Evolutionary conservation across 1,284 basidiomycete species (phyloP).

Genomic region (Uromyces viciae-fabae): DNA sequence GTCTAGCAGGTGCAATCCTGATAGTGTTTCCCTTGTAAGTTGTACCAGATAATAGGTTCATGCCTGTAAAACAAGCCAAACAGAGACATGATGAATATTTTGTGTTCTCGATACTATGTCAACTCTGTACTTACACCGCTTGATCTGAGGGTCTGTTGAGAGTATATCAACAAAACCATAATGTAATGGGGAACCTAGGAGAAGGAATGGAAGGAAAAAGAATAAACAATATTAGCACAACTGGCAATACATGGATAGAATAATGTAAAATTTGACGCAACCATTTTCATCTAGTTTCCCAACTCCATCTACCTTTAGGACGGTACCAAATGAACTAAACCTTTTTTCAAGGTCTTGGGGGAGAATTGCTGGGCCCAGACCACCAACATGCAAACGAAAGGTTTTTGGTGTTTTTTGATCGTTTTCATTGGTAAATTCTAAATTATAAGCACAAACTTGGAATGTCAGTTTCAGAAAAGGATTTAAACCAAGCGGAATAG

Average conservation of each 20-base stretch:
- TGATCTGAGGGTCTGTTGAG: conserved; percentile 62
- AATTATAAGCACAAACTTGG: too few species aligned
- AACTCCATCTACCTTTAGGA: conserved; percentile 67
- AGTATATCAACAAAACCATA: conserved; percentile 72
- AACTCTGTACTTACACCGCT: conserved; percentile 62
- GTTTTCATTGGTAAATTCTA: too few species aligned
- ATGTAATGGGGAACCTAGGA: conserved; percentile 60
- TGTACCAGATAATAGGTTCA: conserved; percentile 69
- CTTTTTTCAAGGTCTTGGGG: conserved; percentile 62
- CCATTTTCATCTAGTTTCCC: conserved; percentile 65
- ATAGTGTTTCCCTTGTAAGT: conserved; percentile 77
- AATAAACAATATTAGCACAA: too few species aligned
- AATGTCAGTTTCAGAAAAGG: too few species aligned
- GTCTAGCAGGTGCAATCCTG: conserved; percentile 72
- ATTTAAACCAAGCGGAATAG: too few species aligned
- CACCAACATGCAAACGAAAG: conserved; percentile 66
- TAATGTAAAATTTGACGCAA: conserved; percentile 29
- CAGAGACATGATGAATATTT: conserved; percentile 42
- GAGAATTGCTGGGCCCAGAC: conserved; percentile 66
- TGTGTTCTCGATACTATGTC: not conserved
- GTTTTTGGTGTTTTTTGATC: too few species aligned
- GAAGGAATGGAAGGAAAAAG: not conserved
- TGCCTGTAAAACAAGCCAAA: conserved; percentile 58
- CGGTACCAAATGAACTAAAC: conserved; percentile 65
- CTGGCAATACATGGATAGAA: too few species aligned